Conservation (phyloP, 2,329 filamentous ascomycete genomes). For the Microcyclosporella mali region DNA sequence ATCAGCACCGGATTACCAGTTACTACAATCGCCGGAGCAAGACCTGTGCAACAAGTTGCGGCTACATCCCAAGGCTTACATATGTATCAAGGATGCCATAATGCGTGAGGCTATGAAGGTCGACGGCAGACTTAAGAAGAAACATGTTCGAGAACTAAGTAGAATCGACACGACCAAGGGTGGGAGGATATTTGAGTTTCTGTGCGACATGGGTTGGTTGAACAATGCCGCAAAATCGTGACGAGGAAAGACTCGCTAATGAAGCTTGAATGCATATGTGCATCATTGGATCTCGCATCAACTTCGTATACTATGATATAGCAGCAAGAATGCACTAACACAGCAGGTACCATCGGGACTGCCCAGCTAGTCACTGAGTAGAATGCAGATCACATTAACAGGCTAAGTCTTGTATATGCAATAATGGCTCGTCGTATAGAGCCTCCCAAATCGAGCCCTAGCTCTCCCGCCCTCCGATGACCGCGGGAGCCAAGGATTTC, state of each 20-base stretch:
- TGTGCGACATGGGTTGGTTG: constrained; percentile 88
- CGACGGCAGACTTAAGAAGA: constrained; percentile 86
- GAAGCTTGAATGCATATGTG: neutral
- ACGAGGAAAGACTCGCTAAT: neutral
- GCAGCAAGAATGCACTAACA: too few species aligned
- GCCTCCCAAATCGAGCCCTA: too few species aligned
- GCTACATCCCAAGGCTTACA: constrained; percentile 86
- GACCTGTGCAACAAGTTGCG: constrained; percentile 80
- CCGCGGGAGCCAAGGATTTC: too few species aligned
- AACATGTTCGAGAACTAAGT: constrained; percentile 81
- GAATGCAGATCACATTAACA: too few species aligned
- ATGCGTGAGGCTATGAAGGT: constrained; percentile 83
- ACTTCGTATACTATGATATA: too few species aligned
- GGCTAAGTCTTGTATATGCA: too few species aligned
- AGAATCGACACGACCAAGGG: constrained; percentile 79
- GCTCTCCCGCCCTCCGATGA: too few species aligned
- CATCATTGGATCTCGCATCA: too few species aligned
- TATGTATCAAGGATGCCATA: constrained; percentile 91
- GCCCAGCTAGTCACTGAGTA: too few species aligned
- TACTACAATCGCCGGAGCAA: constrained; percentile 75
- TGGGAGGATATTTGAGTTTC: constrained; percentile 85
- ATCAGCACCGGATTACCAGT: constrained; percentile 72
- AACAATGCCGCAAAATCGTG: constrained; percentile 50
- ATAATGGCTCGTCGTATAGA: too few species aligned
- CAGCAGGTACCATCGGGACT: too few species aligned